Base-by-base conservation (phyloP, 73 alveolate species). In the Blepharisma japonicum region DNA sequence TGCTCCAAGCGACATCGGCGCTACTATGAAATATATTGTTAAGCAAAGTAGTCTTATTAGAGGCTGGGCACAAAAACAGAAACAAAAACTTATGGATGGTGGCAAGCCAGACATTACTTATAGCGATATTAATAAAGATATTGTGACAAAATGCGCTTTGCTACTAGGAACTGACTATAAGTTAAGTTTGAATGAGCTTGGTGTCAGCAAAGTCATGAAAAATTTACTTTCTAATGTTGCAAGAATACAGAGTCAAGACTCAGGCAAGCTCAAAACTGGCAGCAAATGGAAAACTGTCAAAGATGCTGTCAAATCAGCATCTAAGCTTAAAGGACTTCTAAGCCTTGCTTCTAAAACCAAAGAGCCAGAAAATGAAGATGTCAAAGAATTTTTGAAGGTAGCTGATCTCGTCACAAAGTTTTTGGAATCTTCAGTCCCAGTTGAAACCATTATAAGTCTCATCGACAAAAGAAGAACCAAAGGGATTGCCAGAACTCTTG, bases 261-360 rank as follows among this genome's bases (percentile, higher is more conserved):
- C n/a, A 61, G 46, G 74, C 50, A 32, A 32, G 42, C 23, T 61
- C 4, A 61, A 61, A 61, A 1, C 23, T 61, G 74, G 74, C 11
- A 61, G 74, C 27, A 70, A 70, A 70, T 70, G 80, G 80, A 70
- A 70, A 47, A 45, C 56, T 39, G 80, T 70, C 14, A 18, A 70
- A 45, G 23, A n/a, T 1, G 56, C 56, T 45, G 61, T 70, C n/a
- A 70, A 70, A 5, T 14, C 25, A 18, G 66, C 27, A 9, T 18
- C 55, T 14, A 70, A 45, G 46, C 61, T 70, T 14, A 70, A 70
- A 45, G 61, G 39, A 14, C 42, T 70, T 9, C 71, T 70, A 14
- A 70, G 66, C 5, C 14, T 70, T 7, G 46, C 23, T 9, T 14
- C 11, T 2, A 11, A 11, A 45, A 45, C 21, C 5, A 70, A 45